phyloP scores from a whole-genome alignment of 768 basidiomycete genomes.

The Tremella mesenterica region DNA sequence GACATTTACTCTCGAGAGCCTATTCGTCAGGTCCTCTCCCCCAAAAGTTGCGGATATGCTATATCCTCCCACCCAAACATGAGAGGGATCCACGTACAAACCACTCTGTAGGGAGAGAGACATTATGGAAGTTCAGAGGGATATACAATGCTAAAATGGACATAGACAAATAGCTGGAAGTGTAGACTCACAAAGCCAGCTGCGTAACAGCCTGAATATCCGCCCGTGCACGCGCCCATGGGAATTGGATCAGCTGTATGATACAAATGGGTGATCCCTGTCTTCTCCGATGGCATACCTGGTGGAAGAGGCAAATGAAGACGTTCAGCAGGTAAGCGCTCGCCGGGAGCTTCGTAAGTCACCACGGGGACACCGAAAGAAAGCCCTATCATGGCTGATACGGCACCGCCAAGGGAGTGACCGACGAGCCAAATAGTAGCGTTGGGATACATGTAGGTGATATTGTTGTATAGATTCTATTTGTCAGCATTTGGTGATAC shows the following conservation, averaged over 20 bases:
- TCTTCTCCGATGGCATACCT: slow-evolving; percentile 37
- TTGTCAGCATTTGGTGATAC: slow-evolving; percentile 7
- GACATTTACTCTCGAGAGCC: slow-evolving; percentile 55
- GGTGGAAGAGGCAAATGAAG: slow-evolving; percentile 84
- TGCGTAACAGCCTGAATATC: slow-evolving; percentile 62
- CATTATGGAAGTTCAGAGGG: no score
- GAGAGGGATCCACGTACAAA: no score
- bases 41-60: no score
- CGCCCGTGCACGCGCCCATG: slow-evolving; percentile 48
- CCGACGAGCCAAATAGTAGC: slow-evolving; percentile 84
- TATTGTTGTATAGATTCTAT: slow-evolving; percentile 85
- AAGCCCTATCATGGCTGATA: slow-evolving; percentile 72
- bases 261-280: slow-evolving; percentile 67
- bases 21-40: no score
- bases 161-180: background rate
- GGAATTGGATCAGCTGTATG: slow-evolving; percentile 92
- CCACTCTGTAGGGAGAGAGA: no score
- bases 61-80: no score
- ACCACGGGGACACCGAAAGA: slow-evolving; percentile 93
- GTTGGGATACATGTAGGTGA: slow-evolving; percentile 80
- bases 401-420: slow-evolving; percentile 62
- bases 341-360: slow-evolving; percentile 82
- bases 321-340: slow-evolving; percentile 65
- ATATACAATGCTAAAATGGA: no score
- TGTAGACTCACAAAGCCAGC: slow-evolving; percentile 86